Evolutionary conservation across 495 filamentous ascomycete species (phyloP), one percentile per base, ranked within the genome.

Genomic region (Neurospora terricola): DNA sequence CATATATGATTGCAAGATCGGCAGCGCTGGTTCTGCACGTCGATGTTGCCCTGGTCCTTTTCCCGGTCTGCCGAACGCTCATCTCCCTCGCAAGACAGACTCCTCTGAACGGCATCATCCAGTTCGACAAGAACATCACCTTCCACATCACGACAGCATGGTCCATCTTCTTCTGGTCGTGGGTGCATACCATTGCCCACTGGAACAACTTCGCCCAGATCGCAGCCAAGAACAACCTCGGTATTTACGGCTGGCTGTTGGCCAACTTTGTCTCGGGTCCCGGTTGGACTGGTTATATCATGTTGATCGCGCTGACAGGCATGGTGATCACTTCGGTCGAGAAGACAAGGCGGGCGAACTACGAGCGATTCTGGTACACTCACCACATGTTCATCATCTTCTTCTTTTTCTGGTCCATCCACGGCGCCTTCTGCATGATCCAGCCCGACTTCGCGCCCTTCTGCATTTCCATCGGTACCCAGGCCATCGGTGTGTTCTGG

Each of bases 381-480:
- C 91, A 93, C 76, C 91, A 92, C 80, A 85, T 93, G 74, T 93
- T 92, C 81, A 86, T 93, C 78, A 75, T 93, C 71, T 92, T 94
- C 85, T 93, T 93, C 83, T 83, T 93, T 72, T 91, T 94, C 84
- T 94, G 91, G 90, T 89, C 90, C 27, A 87, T 93, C 77, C 92
- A 93, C 81, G 91, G 91, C 69, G 88, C 89, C 43, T 93, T 91
- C 84, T 93, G 91, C 81, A 92, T 93, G 90, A 92, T 93, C 75
- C 91, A 91, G 79, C 87, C 91, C 40, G 91, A 94, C 80, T 87
- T 90, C 73, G 87, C 88, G 23, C 90, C 90, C 9, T 92, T 88
- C 77, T 92, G 91, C 80, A 84, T 86, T 69, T 84, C 86, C 73
- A 78, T 90, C 78, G 87, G 87, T 74, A 83, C 84, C 39, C 82